Percentiles rank a stretch among this genome's conserved stretches.
phyloP scores from a whole-genome alignment of 2,329 filamentous ascomycete species.

The Fusarium vanettenii region DNA sequence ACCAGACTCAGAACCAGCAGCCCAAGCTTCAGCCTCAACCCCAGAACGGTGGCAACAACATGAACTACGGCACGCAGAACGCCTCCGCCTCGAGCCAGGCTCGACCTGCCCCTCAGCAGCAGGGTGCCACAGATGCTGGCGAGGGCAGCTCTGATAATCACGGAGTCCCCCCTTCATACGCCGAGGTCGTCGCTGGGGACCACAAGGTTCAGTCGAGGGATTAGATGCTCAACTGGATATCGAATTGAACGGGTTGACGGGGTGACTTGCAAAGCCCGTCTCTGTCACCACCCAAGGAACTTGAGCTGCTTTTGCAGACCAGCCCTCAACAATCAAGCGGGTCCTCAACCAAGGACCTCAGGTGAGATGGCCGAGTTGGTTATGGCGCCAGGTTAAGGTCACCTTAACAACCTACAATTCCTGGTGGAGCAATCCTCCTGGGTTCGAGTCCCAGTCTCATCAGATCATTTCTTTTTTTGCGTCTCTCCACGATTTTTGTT shows the following conservation, averaged over 20 bases:
- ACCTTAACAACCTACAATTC: conserved; percentile 37
- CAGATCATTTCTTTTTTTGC: conserved; percentile 30
- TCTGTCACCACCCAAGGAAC: neutral
- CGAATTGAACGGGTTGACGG: neutral
- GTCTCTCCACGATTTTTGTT: conserved; percentile 3
- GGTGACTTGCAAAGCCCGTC: neutral
- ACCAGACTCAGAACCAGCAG: conserved; percentile 32
- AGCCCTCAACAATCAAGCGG: conserved; percentile 27
- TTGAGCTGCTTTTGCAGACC: conserved; percentile 18
- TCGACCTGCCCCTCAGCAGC: conserved; percentile 45
- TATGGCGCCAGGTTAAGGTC: conserved; percentile 44
- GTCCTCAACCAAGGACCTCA: conserved; percentile 14
- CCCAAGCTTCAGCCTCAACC: conserved; percentile 45
- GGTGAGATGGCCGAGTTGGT: conserved; percentile 45
- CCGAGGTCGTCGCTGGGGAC: conserved; percentile 89
- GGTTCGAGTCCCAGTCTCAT: conserved; percentile 44
- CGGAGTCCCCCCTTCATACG: conserved; percentile 83
- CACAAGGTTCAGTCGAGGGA: conserved; percentile 80
- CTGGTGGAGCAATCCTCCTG: conserved; percentile 44
- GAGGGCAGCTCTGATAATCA: conserved; percentile 55
- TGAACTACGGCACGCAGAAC: conserved; percentile 61
- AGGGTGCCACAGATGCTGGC: conserved; percentile 50
- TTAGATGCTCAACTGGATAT: conserved; percentile 27
- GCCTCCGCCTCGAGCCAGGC: conserved; percentile 38
- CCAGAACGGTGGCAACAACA: conserved; percentile 45